These are phyloP conservation scores for Geotrichum armillariae DNA, from an alignment of 1,139 yeast genomes.

Conservation along the genomic window DNA sequence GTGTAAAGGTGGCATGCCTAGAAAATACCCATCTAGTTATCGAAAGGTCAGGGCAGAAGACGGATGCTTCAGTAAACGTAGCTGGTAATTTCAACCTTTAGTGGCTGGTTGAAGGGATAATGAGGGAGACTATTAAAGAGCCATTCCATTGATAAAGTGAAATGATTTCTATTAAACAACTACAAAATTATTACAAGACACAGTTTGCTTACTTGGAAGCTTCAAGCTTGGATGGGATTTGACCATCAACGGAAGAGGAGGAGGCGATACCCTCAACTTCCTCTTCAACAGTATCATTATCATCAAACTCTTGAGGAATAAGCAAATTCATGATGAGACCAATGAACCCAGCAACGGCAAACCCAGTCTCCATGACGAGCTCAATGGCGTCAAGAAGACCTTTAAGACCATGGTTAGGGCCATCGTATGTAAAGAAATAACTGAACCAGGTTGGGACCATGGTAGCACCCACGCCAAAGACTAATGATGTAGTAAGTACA, in stretches of 20 bases:
- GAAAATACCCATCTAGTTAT: too few relatives aligned
- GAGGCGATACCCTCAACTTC: constrained; percentile 14
- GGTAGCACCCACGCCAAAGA: constrained; percentile 79
- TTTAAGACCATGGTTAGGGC: constrained; percentile 57
- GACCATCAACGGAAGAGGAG: constrained; percentile 6
- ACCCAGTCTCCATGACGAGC: constrained; percentile 84
- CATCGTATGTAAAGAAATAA: constrained; percentile 71
- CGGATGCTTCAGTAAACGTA: too few relatives aligned
- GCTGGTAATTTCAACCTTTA: too few relatives aligned
- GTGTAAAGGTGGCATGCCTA: too few relatives aligned
- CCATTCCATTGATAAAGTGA: too few relatives aligned
- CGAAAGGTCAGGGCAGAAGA: too few relatives aligned
- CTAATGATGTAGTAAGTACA: constrained; percentile 69
- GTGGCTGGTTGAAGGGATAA: too few relatives aligned
- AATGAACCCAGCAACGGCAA: constrained; percentile 77
- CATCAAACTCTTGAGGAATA: constrained; percentile 71
- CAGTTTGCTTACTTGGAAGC: not conserved
- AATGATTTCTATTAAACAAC: too few relatives aligned
- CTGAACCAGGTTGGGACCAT: constrained; percentile 77
- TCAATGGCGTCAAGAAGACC: constrained; percentile 82
- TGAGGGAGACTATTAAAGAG: too few relatives aligned
- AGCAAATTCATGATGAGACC: constrained; percentile 71
- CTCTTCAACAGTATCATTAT: constrained; percentile 35
- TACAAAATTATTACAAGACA: too few relatives aligned
- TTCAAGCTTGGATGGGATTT: not conserved